Evolutionary conservation across 2,329 filamentous ascomycete species (phyloP).

Genomic region (Penicillium fuscoglaucum): DNA sequence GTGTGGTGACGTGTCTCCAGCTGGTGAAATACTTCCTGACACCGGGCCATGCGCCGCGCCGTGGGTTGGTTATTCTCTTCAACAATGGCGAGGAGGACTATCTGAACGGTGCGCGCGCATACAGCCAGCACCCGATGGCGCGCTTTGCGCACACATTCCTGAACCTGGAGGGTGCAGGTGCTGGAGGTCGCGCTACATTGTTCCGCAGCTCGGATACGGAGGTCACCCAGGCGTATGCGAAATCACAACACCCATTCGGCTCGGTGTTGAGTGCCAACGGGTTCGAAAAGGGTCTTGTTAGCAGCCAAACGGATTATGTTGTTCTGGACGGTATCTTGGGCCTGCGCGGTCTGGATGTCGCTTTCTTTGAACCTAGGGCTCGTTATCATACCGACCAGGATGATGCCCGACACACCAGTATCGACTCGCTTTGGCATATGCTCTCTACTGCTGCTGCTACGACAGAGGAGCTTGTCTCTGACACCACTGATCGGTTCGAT

Average conservation of each 20-base stretch:
- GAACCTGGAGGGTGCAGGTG: conserved; percentile 92
- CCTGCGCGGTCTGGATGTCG: conserved; percentile 84
- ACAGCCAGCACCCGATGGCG: conserved; percentile 77
- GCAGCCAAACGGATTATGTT: conserved; percentile 85
- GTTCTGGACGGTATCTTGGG: conserved; percentile 77
- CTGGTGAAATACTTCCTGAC: conserved; percentile 82
- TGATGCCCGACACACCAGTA: conserved; percentile 70
- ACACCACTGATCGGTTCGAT: conserved; percentile 66
- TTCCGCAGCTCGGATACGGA: conserved; percentile 88
- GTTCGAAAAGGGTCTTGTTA: conserved; percentile 74
- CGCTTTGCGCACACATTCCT: conserved; percentile 83
- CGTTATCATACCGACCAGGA: conserved; percentile 92
- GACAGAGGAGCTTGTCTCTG: conserved; percentile 67
- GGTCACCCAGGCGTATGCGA: conserved; percentile 75
- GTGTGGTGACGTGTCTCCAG: conserved; percentile 82
- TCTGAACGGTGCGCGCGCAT: conserved; percentile 81
- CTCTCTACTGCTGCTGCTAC: conserved; percentile 78
- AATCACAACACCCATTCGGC: conserved; percentile 74
- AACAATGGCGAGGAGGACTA: conserved; percentile 98
- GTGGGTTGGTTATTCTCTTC: conserved; percentile 78
- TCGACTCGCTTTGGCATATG: conserved; percentile 85
- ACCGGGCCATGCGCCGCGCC: conserved; percentile 68
- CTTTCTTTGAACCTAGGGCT: conserved; percentile 83
- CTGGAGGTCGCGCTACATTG: conserved; percentile 80
- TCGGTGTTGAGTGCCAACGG: conserved; percentile 79